A percentile compares a stretch with the other conserved stretches of the same genome.
Conservation (phyloP, 371 early-diverging fungal species). For the Mortierella sp. region DNA sequence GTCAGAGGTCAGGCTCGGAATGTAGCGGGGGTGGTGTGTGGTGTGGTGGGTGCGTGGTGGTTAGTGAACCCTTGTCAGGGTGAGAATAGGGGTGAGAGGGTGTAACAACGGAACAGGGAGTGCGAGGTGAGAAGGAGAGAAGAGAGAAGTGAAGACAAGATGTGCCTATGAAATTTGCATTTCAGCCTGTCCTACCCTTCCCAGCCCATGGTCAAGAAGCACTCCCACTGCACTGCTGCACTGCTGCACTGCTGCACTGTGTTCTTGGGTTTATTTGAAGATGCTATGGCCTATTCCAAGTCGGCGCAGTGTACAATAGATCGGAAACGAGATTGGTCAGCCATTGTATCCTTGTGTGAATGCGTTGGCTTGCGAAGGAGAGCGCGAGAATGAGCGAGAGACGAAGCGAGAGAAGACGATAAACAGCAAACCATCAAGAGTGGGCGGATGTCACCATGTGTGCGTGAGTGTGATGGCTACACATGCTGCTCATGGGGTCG, state of each 20-base stretch:
- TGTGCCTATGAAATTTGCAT: neutral
- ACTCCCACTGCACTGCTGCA: neutral
- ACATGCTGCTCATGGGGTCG: conserved; percentile 22
- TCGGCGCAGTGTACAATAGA: no score
- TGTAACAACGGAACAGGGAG: neutral
- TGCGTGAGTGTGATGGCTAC: neutral
- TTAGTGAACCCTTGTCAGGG: neutral
- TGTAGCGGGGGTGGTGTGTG: no score
- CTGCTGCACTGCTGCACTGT: neutral
- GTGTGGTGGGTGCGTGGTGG: no score
- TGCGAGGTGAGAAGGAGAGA: neutral
- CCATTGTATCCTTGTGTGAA: no score
- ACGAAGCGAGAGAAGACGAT: no score
- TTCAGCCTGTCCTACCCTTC: neutral
- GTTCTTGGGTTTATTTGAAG: no score
- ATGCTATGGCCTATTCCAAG: no score
- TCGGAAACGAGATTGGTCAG: no score
- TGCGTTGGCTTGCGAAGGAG: no score
- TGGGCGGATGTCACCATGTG: neutral
- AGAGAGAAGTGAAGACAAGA: neutral
- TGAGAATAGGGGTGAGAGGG: neutral
- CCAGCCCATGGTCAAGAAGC: neutral
- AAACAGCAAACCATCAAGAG: no score
- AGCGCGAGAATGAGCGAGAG: no score
- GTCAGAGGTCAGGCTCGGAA: no score